Percentiles rank a stretch among this genome's conserved stretches.
These are phyloP conservation scores for Periconia sp. DNA, from an alignment of 2,329 filamentous ascomycete species.

Conservation along the genomic window DNA sequence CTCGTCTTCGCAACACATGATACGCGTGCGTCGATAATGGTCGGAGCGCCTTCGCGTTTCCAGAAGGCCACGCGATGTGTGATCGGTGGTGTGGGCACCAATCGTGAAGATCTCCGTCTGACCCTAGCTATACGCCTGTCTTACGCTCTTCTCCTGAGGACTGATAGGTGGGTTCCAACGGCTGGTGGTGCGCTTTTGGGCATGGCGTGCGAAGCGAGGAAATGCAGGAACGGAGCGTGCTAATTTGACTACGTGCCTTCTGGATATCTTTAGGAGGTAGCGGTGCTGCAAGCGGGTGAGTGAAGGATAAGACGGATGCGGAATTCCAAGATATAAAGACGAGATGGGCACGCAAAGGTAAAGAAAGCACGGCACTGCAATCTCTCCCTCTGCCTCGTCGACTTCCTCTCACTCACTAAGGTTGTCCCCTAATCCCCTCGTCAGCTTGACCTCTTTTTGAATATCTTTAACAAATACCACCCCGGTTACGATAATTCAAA, in stretches of 20 bases:
- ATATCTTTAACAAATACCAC: neutral
- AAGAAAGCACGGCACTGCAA: neutral
- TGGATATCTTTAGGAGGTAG: neutral
- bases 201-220: neutral
- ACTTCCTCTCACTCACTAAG: neutral
- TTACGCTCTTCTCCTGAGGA: neutral
- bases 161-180: neutral
- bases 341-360: neutral
- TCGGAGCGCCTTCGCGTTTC: neutral
- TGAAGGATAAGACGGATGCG: neutral
- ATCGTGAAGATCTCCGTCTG: neutral
- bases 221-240: neutral
- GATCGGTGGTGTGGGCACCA: neutral
- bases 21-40: neutral
- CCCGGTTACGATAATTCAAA: neutral
- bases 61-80: neutral
- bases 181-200: neutral
- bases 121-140: neutral
- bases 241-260: neutral
- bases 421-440: no score
- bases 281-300: neutral
- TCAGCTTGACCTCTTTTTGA: neutral
- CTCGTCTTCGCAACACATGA: neutral
- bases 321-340: neutral
- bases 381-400: neutral